Base-by-base conservation (phyloP, 345 rosid genomes). In the Citrus sp. region DNA sequence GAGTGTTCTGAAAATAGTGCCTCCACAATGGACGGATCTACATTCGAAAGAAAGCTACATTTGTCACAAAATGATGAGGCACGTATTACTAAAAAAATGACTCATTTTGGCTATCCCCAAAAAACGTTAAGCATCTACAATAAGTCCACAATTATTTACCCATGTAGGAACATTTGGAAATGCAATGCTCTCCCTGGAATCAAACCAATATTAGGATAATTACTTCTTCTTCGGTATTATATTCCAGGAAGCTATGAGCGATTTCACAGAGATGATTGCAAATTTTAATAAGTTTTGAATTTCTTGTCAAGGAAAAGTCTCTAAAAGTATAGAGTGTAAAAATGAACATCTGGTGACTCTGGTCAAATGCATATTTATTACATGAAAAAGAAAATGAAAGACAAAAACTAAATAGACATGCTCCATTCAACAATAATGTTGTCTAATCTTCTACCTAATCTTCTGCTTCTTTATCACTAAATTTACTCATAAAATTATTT, bases 1-100 rank as follows among this genome's bases (percentile, higher is more conserved):
- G 97, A 19, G 97, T 92, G 82, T 92, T 92, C 78, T 91, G 93
- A 85, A 93, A 89, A 78, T 89, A 89, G 72, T 89, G 92, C 77
- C 92, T 86, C 92, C 92, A 89, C 84, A 89, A 66, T 32, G 91
- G 93, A 35, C 90, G 91, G 69, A 89, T 86, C 93, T 87, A 38
- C 80, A 88, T 92, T 87, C 1, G 18, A 12, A 46, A 46, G 16
- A 46, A 61, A 42, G 72, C 4, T 21, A 32, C 2, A 24, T 67
- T 60, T 68, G 51, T 28, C 63, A 24, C 10, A 27, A 27, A 40
- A 40, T 74, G 6, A 19, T 40, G 58, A 27, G 9, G 30, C 30
- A 63, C 22, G 34, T 21, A 64, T 42, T 40, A 30, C 59, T 60
- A 28, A 5, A 38, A 38, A 66, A 28, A 12, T n/a, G 22, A 59